A percentile compares a stretch with the other conserved stretches of the same genome.
Conservation (phyloP, 345 rosid species). For the Eucalyptus tenuipes region DNA sequence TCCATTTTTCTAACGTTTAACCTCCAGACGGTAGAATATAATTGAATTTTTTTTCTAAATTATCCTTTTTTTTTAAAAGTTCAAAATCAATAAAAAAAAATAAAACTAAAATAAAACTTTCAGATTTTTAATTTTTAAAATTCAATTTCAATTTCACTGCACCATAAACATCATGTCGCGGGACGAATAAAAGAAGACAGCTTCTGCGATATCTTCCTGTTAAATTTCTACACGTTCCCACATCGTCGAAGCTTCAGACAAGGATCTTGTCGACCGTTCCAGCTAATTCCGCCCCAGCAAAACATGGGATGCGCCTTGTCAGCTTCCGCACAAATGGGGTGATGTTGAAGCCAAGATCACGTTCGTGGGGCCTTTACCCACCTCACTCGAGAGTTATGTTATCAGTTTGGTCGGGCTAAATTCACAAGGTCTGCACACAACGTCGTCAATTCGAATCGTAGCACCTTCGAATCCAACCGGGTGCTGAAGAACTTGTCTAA, state of each 20-base stretch:
- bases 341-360: background rate
- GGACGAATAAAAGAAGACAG: background rate
- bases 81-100: background rate
- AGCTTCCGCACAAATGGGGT: background rate
- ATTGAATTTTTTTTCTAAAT: background rate
- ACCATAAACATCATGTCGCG: background rate
- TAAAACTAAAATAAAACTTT: background rate
- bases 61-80: background rate
- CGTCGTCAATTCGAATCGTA: background rate
- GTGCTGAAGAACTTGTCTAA: conserved; percentile 24
- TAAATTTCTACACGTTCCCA: background rate
- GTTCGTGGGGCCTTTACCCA: background rate
- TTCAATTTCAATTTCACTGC: background rate
- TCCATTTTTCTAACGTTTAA: background rate
- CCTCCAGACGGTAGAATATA: background rate
- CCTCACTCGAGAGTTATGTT: background rate
- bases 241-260: background rate
- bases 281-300: background rate
- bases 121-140: rapidly evolving
- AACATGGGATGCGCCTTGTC: background rate
- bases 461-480: conserved; percentile 33
- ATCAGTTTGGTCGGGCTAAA: background rate
- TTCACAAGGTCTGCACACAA: background rate
- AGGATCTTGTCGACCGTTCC: background rate
- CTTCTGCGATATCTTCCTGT: background rate